Evolutionary conservation across 805 yeast species (phyloP), one percentile per base, ranked within the genome.

Genomic region (Spathaspora passalidarum): DNA sequence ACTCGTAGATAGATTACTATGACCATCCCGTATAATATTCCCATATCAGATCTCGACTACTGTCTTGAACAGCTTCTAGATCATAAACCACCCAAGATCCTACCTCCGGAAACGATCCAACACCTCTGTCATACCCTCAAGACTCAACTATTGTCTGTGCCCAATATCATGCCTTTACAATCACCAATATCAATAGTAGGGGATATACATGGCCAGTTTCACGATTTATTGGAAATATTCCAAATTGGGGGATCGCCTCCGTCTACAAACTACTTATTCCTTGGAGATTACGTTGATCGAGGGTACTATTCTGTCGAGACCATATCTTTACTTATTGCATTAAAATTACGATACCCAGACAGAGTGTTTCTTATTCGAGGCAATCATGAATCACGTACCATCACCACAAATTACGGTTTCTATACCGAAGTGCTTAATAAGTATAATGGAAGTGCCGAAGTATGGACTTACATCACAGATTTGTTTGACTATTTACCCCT

Each of bases 121-220:
- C 69, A 61, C 40, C 51, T 72, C 43, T 89, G 97, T 59, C 84
- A 82, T 60, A 86, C 86, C 54, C 72, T 91, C 53, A 94, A 91
- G 64, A 94, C 90, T 46, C 79, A 86, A 49, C 73, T 94, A 42
- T 74, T 91, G 16, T 69, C 75, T 34, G 96, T 88, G 54, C 85
- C 96, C 49, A 94, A 94, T 60, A 95, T 94, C 32, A 88, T 92
- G 42, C 86, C 88, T 38, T 73, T 94, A 6, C 72, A 73, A 29
- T 80, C 95, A 2, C 99, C 99, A 1, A 88, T 94, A 9, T 89
- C 98, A 0, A 88, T 94, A 6, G 97, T 94, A 4, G 99, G 99
- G 1, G 99, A 94, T 61, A 92, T 94, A 39, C 99, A 94, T 58
- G 99, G 98, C 7, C 99, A 94, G 65, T 94, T 88, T 60, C 95